Base-by-base conservation (phyloP, 1,139 yeast genomes). In the Pichia sp. region DNA sequence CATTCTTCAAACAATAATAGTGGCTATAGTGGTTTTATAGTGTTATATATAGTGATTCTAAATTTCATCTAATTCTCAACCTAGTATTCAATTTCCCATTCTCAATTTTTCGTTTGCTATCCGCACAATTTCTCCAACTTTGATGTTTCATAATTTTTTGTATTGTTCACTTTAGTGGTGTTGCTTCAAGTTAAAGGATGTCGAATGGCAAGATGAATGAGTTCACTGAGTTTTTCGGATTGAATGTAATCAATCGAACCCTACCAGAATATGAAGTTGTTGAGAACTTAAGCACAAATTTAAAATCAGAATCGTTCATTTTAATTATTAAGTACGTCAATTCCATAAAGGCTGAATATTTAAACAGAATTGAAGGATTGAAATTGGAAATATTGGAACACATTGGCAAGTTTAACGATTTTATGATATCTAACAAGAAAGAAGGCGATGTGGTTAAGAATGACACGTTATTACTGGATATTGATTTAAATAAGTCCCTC, bases 221-320 rank as follows among this genome's bases (percentile, higher is more conserved):
- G 25, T 39, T 50, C 23, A 35, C 32, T 6, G 56, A 53, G 7
- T 51, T 53, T 32, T 53, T 53, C 32, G 56, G 56, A 13, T 39
- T 47, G 3, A 51, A 49, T 36, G 22, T 32, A 40, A 46, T 15
- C 23, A 51, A 7, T 42, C 30, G 36, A 18, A 32, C 36, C 16
- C 18, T 32, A 18, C 36, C 36, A 15, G 50, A 51, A 16, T 32
- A 44, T 22, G 42, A 42, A 30, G 30, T 38, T 16, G n/a, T 43
- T 7, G 35, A 36, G 4, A 24, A 46, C 13, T 47, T 49, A 20
- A 25, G 47, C 11, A 37, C 47, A 11, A 55, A 51, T 39, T 46
- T 56, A 6, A 52, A 60, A 22, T 42, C 60, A 27, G 63, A 61
- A 49, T 54, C 62, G 22, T 62, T 62, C 43, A 38, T 61, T 9